These are phyloP conservation scores for baker's yeast (Saccharomyces cerevisiae) DNA, from an alignment of 805 yeast species.

Conservation along the genomic window DNA sequence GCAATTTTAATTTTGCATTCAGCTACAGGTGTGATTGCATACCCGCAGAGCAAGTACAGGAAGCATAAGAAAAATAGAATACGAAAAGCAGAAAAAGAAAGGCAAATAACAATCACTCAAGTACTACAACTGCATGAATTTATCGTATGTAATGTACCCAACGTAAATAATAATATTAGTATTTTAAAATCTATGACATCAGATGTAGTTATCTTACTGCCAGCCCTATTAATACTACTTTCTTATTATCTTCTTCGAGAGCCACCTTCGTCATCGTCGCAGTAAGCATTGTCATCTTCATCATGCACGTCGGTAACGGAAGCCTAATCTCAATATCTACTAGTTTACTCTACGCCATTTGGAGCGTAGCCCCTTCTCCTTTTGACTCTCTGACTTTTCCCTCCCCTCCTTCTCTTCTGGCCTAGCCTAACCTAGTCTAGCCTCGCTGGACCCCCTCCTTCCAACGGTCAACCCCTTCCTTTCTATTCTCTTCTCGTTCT, in stretches of 20 bases:
- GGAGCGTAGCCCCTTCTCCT: not conserved
- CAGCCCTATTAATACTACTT: not conserved
- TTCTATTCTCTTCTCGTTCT: not conserved
- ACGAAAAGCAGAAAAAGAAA: not conserved
- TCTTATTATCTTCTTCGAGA: not conserved
- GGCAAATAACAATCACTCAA: not conserved
- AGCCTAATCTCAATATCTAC: not conserved
- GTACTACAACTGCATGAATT: not conserved
- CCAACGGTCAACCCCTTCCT: not conserved
- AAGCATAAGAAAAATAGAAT: too few relatives aligned
- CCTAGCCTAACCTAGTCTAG: not conserved
- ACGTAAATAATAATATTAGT: not conserved
- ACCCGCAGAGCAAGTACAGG: too few relatives aligned
- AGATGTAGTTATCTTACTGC: not conserved
- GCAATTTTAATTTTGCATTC: not conserved
- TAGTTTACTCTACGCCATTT: not conserved
- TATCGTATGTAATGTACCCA: too few relatives aligned
- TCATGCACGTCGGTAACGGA: not conserved
- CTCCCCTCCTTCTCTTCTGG: not conserved
- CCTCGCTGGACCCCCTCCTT: not conserved
- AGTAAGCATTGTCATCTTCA: not conserved
- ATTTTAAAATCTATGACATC: not conserved
- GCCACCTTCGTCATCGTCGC: not conserved
- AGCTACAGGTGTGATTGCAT: not conserved
- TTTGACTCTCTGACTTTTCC: not conserved